Percentiles rank a stretch among this genome's conserved stretches.
These are phyloP conservation scores for Azolla pinnata DNA, from an alignment of 75 land plant genomes.

Conservation along the genomic window DNA sequence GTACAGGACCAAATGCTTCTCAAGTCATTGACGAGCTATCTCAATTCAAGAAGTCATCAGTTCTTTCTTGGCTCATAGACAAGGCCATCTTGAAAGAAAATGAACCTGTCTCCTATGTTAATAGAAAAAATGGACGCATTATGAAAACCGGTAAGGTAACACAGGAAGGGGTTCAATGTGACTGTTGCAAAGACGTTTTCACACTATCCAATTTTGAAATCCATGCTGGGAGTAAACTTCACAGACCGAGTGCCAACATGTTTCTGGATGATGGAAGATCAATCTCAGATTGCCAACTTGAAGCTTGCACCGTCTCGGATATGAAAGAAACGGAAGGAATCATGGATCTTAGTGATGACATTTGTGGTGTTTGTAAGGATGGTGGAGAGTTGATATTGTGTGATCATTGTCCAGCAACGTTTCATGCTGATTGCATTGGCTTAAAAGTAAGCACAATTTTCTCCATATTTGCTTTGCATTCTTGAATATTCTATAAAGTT, in stretches of 20 bases:
- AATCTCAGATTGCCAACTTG: constrained; percentile 53
- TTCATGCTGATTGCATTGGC: constrained; percentile 55
- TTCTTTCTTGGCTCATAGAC: constrained; percentile 69
- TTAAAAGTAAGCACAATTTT: constrained; percentile 42
- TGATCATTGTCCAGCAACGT: constrained; percentile 83
- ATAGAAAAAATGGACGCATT: constrained; percentile 18
- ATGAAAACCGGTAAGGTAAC: constrained; percentile 44
- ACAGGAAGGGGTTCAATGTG: constrained; percentile 56
- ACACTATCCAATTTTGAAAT: constrained; percentile 42
- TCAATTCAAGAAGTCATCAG: constrained; percentile 6
- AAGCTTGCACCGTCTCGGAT: constrained; percentile 5
- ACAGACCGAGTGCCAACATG: constrained; percentile 40
- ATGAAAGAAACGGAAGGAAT: constrained; percentile 8
- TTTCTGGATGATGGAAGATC: constrained; percentile 72
- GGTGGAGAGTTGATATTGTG: constrained; percentile 67
- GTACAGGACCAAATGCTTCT: background rate
- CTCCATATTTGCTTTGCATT: background rate
- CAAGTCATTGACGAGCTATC: constrained; percentile 2
- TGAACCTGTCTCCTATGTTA: constrained; percentile 35
- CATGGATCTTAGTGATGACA: constrained; percentile 32
- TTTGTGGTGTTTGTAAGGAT: constrained; percentile 65
- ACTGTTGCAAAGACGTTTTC: constrained; percentile 39
- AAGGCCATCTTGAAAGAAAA: constrained; percentile 35
- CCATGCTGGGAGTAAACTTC: constrained; percentile 53
- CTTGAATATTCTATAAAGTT: background rate